These are phyloP conservation scores for Mortierella sp. DNA, from an alignment of 371 early-diverging fungal species.

Conservation along the genomic window DNA sequence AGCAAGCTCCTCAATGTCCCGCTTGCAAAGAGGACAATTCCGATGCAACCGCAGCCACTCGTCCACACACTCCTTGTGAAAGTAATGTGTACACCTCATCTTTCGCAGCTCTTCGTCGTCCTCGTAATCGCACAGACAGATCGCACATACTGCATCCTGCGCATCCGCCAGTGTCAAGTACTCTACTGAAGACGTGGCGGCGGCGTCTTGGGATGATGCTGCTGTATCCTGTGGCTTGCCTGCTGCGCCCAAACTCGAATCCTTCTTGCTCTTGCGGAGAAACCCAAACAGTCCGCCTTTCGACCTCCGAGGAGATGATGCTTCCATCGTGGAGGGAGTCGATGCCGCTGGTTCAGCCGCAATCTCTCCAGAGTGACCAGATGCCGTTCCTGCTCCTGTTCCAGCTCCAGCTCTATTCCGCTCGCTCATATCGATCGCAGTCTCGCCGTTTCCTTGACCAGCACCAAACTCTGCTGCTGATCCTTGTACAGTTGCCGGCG, in stretches of 20 bases:
- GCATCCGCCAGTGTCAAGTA: constrained; percentile 48
- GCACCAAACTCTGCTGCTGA: background rate
- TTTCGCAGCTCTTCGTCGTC: constrained; percentile 73
- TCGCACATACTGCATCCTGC: constrained; percentile 67
- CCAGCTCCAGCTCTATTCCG: background rate
- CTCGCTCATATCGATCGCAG: constrained; percentile 11
- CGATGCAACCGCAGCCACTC: constrained; percentile 72
- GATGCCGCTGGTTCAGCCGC: background rate
- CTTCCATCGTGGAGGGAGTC: background rate
- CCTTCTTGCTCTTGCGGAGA: constrained; percentile 23
- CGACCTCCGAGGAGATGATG: background rate
- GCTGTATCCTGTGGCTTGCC: background rate
- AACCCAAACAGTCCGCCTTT: constrained; percentile 25
- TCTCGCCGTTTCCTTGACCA: background rate
- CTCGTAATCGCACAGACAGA: constrained; percentile 76
- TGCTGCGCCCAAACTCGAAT: background rate
- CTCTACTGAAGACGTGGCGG: constrained; percentile 6
- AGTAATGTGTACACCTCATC: constrained; percentile 83
- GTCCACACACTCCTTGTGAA: constrained; percentile 92
- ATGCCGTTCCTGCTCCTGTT: background rate
- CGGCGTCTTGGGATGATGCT: background rate
- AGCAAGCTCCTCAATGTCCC: constrained; percentile 54
- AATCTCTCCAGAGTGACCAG: background rate
- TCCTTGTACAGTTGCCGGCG: constrained; percentile 12
- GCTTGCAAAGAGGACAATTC: constrained; percentile 62